Evolutionary conservation across 768 basidiomycete species (phyloP), one percentile per base, ranked within the genome.

Genomic region (Boletus subcaerulescens): DNA sequence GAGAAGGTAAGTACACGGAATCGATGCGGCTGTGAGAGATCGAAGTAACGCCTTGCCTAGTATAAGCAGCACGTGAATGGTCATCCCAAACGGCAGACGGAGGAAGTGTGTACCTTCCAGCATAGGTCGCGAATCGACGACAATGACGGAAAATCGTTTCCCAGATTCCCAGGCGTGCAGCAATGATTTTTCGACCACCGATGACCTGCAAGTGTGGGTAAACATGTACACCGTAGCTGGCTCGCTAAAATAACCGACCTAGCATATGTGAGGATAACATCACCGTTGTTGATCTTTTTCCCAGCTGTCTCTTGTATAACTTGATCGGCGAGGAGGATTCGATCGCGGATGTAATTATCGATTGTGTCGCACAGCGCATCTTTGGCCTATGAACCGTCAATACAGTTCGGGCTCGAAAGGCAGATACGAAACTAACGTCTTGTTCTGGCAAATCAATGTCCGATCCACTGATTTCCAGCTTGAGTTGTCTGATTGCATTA

Each of bases 371-470:
- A 89, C 6, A 99, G 75, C 4, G 77, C 77, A 64, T 93, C 80
- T 73, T 98, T 98, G 20, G 95, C 95, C 94, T 98, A 60, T 18
- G 53, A 49, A 26, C 26, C 11, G 48, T 64, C 33, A 60, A 44
- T 3, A 24, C 18, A 24, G 18, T 11, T 48, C 36, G 40, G 3
- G 35, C 43, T 39, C 5, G 36, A 49, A 8, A 20, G 44, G 26
- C 1, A 32, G 36, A 26, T 45, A 35, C 36, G 31, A 36, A 22
- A 55, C 82, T 61, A 64, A 96, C 96, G 74, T 98, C 93, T 66
- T 96, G 91, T 72, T 98, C 94, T 5, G 93, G 87, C 70, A 93
- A 78, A 75, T 99, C 96, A 46, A 93, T 93, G 62, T 94, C 91
- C 40, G 93, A 84, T 39, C 81, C 83, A 65, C 92, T 94, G 65